Evolutionary conservation across 441 rosid species (phyloP), one percentile per base, ranked within the genome.

Genomic region (Breynia disticha): DNA sequence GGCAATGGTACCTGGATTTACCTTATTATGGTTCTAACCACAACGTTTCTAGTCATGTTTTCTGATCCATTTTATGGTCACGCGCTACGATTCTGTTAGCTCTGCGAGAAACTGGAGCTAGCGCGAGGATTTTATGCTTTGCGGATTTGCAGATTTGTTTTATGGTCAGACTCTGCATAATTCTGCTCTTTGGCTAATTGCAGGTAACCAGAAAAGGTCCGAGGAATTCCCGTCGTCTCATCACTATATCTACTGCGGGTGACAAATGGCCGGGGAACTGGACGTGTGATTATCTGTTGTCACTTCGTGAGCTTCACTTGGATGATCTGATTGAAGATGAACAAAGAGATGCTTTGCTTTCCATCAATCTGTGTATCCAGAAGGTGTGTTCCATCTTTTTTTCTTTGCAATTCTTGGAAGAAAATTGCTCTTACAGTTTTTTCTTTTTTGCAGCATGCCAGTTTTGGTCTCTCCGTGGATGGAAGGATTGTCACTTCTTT

Each of bases 401-500:
- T 10, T 39, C 48, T 15, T 44, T 3, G 5, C 9, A 18, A 12
- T 45, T 45, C 48, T 4, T 45, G 7, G 20, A 2, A 47, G 6
- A 11, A 7, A 10, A 19, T 17, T 16, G 18, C 19, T 16, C 19
- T 47, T 11, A 47, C 20, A n/a, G 20, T 5, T 14, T 11, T 17
- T 4, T 10, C 39, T 48, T 38, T 0, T 21, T 11, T 0, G 51
- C 48, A 89, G 94, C 97, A 84, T 67, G 97, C 95, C 11, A 73
- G 94, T 75, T 86, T 86, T 52, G 97, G 97, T 0, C 75, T 84
- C 52, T 86, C 95, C 0, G 77, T 90, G 52, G 86, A 82, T 54
- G 97, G 97, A 70, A 90, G 74, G 71, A 75, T 86, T 67, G 8
- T 59, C 10, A 74, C 94, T 4, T 68, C 78, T 60, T 78, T 90